Conservation (phyloP, 108 stramenopile species). For the Pinguiococcus pyrenoidosus region DNA sequence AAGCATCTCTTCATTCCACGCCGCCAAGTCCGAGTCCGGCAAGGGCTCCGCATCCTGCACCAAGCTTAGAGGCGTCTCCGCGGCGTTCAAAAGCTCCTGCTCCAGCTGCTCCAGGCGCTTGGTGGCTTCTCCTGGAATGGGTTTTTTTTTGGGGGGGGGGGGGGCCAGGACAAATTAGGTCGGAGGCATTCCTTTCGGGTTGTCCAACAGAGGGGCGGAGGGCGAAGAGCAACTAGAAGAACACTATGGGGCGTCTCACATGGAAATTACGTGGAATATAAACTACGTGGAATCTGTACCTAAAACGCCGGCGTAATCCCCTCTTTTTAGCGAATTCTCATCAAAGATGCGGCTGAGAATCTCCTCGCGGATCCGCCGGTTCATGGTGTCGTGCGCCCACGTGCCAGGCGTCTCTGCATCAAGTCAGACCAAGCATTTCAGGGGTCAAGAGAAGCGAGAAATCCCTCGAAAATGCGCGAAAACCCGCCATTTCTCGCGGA, state of each 20-base stretch:
- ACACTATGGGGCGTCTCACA: too few relatives aligned
- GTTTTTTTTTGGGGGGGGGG: too few relatives aligned
- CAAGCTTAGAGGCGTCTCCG: slow-evolving; percentile 40
- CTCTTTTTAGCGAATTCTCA: too few relatives aligned
- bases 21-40: slow-evolving; percentile 33
- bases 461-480: too few relatives aligned
- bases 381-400: slow-evolving; percentile 94
- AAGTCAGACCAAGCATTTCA: too few relatives aligned
- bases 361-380: slow-evolving; percentile 68
- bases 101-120: slow-evolving; percentile 53
- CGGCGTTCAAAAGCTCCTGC: slow-evolving; percentile 52
- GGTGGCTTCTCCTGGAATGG: too few relatives aligned
- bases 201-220: slow-evolving; percentile 41
- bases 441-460: too few relatives aligned
- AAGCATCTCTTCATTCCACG: slow-evolving; percentile 59
- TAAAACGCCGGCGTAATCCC: too few relatives aligned
- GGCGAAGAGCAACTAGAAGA: slow-evolving; percentile 41
- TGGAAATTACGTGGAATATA: too few relatives aligned
- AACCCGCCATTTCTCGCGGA: too few relatives aligned
- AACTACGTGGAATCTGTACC: too few relatives aligned
- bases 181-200: slow-evolving; percentile 36
- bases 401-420: slow-evolving; percentile 72
- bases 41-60: neutral
- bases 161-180: too few relatives aligned
- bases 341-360: slow-evolving; percentile 74